Evolutionary conservation across 2,329 filamentous ascomycete species (phyloP).

Genomic region (Zymoseptoria crescenta): DNA sequence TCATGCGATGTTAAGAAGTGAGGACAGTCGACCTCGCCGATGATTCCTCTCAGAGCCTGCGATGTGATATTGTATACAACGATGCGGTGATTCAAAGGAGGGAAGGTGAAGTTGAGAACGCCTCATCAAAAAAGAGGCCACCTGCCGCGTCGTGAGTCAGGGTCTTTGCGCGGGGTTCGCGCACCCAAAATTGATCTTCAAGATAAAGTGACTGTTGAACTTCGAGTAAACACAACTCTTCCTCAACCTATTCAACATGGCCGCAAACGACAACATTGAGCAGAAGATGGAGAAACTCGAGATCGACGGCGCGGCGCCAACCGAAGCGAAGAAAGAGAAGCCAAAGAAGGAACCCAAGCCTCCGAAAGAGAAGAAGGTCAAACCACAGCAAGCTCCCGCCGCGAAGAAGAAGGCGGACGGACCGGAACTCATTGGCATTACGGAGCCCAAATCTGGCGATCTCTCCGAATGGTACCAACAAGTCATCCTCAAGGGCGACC

Average conservation of each 20-base stretch:
- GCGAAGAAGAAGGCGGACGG: constrained; percentile 45
- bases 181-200: neutral
- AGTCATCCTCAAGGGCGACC: constrained; percentile 90
- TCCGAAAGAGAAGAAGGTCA: constrained; percentile 28
- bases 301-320: constrained; percentile 13
- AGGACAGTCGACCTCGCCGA: too few relatives aligned
- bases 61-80: too few relatives aligned
- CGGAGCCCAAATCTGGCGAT: constrained; percentile 74
- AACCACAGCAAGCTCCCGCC: constrained; percentile 21
- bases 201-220: neutral
- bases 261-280: constrained; percentile 19
- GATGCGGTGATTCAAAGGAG: too few relatives aligned
- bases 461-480: constrained; percentile 97
- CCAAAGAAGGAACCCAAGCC: constrained; percentile 30
- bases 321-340: constrained; percentile 22
- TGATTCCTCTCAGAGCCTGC: too few relatives aligned
- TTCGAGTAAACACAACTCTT: neutral
- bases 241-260: constrained; percentile 7
- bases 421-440: constrained; percentile 73
- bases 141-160: neutral
- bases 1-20: too few relatives aligned
- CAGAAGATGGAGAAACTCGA: constrained; percentile 24
- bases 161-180: neutral
- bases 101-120: too few relatives aligned
- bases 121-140: too few relatives aligned